A percentile compares a stretch with the other conserved stretches of the same genome.
Evolutionary conservation across 345 rosid species (phyloP).

Genomic region (Heritiera fomes): DNA sequence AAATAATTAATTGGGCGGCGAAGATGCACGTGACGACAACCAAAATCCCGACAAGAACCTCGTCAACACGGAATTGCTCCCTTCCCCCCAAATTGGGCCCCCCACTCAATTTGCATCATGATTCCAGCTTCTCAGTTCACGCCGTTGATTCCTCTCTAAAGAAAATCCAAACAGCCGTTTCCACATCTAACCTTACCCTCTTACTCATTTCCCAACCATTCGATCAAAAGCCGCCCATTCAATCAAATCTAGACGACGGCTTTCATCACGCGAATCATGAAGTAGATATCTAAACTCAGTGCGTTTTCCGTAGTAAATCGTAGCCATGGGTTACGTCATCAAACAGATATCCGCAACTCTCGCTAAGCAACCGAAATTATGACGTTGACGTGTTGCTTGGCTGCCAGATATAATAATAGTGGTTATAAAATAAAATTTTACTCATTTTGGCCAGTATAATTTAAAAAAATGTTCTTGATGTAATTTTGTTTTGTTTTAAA

Average conservation of each 20-base stretch:
- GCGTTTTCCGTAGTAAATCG: not conserved
- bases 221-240: not conserved
- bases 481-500: too few relatives aligned
- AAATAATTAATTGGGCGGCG: slow-evolving; percentile 40
- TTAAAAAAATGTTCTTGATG: too few relatives aligned
- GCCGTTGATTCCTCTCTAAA: slow-evolving; percentile 46
- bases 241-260: not conserved
- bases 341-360: not conserved
- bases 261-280: not conserved
- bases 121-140: slow-evolving; percentile 14
- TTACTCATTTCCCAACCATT: not conserved
- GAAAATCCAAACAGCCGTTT: too few relatives aligned
- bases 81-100: slow-evolving; percentile 6
- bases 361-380: not conserved
- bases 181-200: not conserved
- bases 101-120: not conserved
- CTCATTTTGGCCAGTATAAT: too few relatives aligned
- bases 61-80: slow-evolving; percentile 55
- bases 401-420: not conserved
- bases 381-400: not conserved
- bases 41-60: slow-evolving; percentile 56
- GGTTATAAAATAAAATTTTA: too few relatives aligned
- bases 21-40: slow-evolving; percentile 55
- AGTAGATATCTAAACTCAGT: not conserved
- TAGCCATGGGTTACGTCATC: not conserved